Base-by-base conservation (phyloP, 2,329 filamentous ascomycete genomes). In the Aspergillus costaricaensis region DNA sequence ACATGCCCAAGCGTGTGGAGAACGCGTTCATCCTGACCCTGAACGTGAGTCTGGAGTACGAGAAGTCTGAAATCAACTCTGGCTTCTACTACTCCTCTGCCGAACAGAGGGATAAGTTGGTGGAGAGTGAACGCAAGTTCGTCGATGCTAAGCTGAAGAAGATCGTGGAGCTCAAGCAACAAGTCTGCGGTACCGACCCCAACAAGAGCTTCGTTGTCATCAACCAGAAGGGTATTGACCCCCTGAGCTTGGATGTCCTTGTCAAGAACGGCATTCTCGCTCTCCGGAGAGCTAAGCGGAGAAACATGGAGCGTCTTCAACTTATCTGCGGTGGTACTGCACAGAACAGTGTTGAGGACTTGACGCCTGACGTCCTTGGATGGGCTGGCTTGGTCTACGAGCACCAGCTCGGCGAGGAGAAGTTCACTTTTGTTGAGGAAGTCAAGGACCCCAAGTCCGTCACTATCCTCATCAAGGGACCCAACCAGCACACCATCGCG, bases 221-320 rank as follows among this genome's bases (percentile, higher is more conserved):
- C 79, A 99, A 99, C 83, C 95, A 99, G 80, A 99, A 99, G 85
- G 95, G 95, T 64, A 99, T 99, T 69, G 95, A 99, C 76, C 95
- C 95, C 21, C 83, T 99, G 63, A 97, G 93, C 57, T 85, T 99
- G 67, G 95, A 99, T 71, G 92, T 99, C 12, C 83, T 99, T 60
- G 93, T 95, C 66, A 99, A 99, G 87, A 98, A 99, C 76, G 93
- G 93, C 68, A 99, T 99, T 70, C 87, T 98, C 67, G 95, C 95
- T 56, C 86, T 99, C 64, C 88, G 95, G 72, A 86, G 95, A 76
- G 95, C 95, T 43, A 99, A 99, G 89, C 86, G 95, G 78, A 90
- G 95, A 76, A 99, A 99, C 82, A 99, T 99, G 95, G 95, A 99
- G 84, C 88, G 95, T 72, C 83, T 99, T 67, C 95, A 99, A 80